These are phyloP conservation scores for Phytophthora agathidicida DNA, from an alignment of 352 stramenopile genomes.

Conservation along the genomic window DNA sequence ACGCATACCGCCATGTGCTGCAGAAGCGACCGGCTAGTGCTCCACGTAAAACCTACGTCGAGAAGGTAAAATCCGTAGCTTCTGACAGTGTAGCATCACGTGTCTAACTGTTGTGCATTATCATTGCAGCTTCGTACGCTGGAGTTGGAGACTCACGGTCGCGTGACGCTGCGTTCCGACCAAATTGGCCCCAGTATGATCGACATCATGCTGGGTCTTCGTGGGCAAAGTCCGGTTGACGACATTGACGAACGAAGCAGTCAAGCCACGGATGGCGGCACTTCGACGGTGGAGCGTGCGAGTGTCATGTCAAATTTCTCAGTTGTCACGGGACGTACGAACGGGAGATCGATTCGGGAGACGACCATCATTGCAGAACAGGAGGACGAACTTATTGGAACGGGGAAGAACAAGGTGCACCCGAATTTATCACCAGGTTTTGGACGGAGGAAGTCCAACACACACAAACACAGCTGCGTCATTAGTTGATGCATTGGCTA, in stretches of 20 bases:
- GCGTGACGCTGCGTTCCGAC: slow-evolving; percentile 63
- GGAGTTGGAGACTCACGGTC: slow-evolving; percentile 62
- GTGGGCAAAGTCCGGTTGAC: slow-evolving; percentile 44
- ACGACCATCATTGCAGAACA: slow-evolving; percentile 75
- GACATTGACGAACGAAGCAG: slow-evolving; percentile 52
- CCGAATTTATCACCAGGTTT: slow-evolving; percentile 21
- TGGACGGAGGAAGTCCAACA: slow-evolving; percentile 28
- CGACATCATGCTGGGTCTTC: slow-evolving; percentile 72
- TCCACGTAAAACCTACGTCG: slow-evolving; percentile 67
- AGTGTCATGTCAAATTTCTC: slow-evolving; percentile 75
- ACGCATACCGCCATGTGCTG: slow-evolving; percentile 63
- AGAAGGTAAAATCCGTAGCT: slow-evolving; percentile 46
- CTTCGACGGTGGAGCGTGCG: slow-evolving; percentile 53
- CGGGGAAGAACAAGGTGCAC: slow-evolving; percentile 17
- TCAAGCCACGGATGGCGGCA: slow-evolving; percentile 47
- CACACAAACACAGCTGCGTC: slow-evolving; percentile 41
- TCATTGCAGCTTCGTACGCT: slow-evolving; percentile 50
- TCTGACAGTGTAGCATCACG: not conserved
- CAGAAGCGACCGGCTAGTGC: slow-evolving; percentile 65
- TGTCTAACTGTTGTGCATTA: not conserved
- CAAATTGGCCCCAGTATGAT: slow-evolving; percentile 79
- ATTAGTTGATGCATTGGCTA: slow-evolving; percentile 37
- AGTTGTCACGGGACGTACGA: slow-evolving; percentile 44
- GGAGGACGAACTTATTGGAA: slow-evolving; percentile 46
- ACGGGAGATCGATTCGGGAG: slow-evolving; percentile 60